Conservation (phyloP, 177 flowering plant genomes). For the Vitis hybrid region DNA sequence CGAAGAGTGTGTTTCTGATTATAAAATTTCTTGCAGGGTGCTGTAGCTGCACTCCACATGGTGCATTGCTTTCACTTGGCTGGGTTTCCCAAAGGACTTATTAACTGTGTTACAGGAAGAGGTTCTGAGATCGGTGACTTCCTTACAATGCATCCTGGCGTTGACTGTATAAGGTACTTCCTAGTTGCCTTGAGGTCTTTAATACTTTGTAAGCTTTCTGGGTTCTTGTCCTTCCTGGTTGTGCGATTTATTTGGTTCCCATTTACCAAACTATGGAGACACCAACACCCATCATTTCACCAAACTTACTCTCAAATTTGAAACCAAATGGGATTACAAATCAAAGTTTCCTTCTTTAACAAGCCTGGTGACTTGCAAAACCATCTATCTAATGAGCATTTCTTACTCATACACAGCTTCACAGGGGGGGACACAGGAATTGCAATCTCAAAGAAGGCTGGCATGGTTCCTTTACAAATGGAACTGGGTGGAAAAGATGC, state of each 20-base stretch:
- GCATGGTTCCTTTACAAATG: slow-evolving; percentile 99
- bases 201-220: too few species aligned
- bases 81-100: slow-evolving; percentile 96
- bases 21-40: slow-evolving; percentile 58
- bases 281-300: too few species aligned
- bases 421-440: slow-evolving; percentile 99
- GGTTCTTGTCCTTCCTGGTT: too few species aligned
- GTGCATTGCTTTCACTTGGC: slow-evolving; percentile 99
- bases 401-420: slow-evolving; percentile 47
- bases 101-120: slow-evolving; percentile 92
- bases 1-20: too few species aligned
- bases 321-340: too few species aligned
- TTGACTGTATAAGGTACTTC: slow-evolving; percentile 86
- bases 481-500: slow-evolving; percentile 99
- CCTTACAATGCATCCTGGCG: slow-evolving; percentile 97
- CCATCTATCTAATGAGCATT: too few species aligned
- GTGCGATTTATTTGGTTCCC: too few species aligned
- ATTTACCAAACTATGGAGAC: too few species aligned
- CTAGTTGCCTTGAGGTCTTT: too few species aligned
- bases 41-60: slow-evolving; percentile 96
- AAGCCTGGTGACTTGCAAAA: too few species aligned
- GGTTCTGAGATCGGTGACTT: slow-evolving; percentile 99
- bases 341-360: too few species aligned
- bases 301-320: too few species aligned
- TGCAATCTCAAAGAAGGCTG: slow-evolving; percentile 95